Evolutionary conservation across 352 stramenopile genomes (phyloP).

Genomic region (Globisporangium mamillatum): DNA sequence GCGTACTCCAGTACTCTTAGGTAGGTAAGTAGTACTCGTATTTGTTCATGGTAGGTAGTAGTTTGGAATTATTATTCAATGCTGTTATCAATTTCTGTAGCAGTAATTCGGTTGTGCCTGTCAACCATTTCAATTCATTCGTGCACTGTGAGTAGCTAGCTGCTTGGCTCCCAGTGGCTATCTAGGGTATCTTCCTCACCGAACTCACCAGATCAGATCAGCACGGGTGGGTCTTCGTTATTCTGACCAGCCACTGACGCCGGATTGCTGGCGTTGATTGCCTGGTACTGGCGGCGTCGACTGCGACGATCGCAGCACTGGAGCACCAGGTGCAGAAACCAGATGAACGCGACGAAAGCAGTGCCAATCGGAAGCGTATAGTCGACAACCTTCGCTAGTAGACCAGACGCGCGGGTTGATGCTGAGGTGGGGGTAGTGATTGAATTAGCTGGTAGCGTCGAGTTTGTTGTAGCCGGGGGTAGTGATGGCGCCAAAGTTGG

Average conservation of each 20-base stretch:
- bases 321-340: background rate
- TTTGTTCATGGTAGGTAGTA: background rate
- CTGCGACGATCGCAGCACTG: constrained; percentile 7
- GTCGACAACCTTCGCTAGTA: background rate
- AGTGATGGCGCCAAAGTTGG: background rate
- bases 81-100: background rate
- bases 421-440: background rate
- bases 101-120: background rate
- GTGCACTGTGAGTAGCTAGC: no score
- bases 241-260: background rate
- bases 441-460: background rate
- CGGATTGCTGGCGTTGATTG: background rate
- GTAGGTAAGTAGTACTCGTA: background rate
- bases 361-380: background rate
- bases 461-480: background rate
- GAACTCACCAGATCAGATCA: background rate
- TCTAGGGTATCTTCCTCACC: no score
- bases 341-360: constrained; percentile 1
- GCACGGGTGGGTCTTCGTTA: constrained; percentile 1
- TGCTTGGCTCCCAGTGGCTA: background rate
- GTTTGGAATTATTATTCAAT: background rate
- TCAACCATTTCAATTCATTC: background rate
- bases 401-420: background rate
- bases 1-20: constrained; percentile 1
- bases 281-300: background rate